Conservation (phyloP, 2,329 filamentous ascomycete species). For the Byssoonygena ceratinophila region DNA sequence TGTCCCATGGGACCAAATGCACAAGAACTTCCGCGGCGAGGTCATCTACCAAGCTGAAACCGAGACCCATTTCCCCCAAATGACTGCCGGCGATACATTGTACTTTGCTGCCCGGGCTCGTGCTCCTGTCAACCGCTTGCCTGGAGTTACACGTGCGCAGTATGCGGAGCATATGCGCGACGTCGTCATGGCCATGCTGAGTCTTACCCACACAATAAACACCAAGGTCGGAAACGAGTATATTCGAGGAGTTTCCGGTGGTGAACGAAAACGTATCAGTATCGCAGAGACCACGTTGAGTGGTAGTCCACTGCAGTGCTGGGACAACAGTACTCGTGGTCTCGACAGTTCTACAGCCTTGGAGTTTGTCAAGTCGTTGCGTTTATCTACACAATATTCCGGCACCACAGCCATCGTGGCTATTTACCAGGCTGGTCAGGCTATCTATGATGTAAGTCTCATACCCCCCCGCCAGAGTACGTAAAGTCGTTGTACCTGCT, state of each 20-base stretch:
- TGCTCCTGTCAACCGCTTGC: slow-evolving; percentile 63
- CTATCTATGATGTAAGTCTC: slow-evolving; percentile 49
- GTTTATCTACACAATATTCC: slow-evolving; percentile 73
- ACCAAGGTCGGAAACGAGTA: slow-evolving; percentile 78
- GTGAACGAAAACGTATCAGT: slow-evolving; percentile 67
- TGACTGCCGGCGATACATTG: slow-evolving; percentile 80
- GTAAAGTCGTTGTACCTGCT: slow-evolving; percentile 3
- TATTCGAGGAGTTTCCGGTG: slow-evolving; percentile 68
- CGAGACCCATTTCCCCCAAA: slow-evolving; percentile 71
- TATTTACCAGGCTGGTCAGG: slow-evolving; percentile 75
- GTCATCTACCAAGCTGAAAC: slow-evolving; percentile 80
- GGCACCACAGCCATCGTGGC: slow-evolving; percentile 75
- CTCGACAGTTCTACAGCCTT: slow-evolving; percentile 58
- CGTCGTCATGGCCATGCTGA: slow-evolving; percentile 38
- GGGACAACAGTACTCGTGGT: slow-evolving; percentile 65
- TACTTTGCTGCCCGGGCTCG: slow-evolving; percentile 78
- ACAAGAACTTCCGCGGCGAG: slow-evolving; percentile 63
- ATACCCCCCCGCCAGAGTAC: slow-evolving; percentile 7
- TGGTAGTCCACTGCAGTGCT: slow-evolving; percentile 59
- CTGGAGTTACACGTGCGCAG: slow-evolving; percentile 36
- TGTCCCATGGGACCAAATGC: slow-evolving; percentile 22
- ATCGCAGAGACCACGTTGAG: slow-evolving; percentile 77
- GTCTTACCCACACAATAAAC: slow-evolving; percentile 56
- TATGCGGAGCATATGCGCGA: slow-evolving; percentile 37
- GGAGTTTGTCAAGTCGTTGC: slow-evolving; percentile 58